Percentiles rank a stretch among this genome's conserved stretches.
Evolutionary conservation across 2,329 filamentous ascomycete species (phyloP).

Genomic region (Pestalotiopsis sp.): DNA sequence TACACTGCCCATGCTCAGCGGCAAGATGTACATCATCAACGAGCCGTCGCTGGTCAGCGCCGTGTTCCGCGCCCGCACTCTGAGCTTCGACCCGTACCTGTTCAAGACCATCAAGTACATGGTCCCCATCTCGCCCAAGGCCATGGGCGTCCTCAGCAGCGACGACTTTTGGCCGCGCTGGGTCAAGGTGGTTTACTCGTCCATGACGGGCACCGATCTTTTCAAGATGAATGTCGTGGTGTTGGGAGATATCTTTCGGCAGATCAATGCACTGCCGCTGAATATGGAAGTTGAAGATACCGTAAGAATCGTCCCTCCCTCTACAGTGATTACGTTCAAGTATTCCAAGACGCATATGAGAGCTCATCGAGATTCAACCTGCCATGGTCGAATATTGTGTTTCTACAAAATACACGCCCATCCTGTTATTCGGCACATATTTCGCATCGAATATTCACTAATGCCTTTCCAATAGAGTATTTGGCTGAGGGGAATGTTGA

Average conservation of each 20-base stretch:
- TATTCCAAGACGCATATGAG: no score
- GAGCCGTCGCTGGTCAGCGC: slow-evolving; percentile 40
- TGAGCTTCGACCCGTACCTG: slow-evolving; percentile 38
- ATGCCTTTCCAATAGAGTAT: neutral
- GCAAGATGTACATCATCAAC: slow-evolving; percentile 47
- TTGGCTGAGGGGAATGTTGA: neutral
- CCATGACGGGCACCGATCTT: slow-evolving; percentile 4
- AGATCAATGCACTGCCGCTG: neutral
- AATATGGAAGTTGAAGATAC: slow-evolving; percentile 10
- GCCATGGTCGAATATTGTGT: neutral
- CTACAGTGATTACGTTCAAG: no score
- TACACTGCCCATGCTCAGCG: slow-evolving; percentile 46
- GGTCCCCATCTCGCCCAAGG: slow-evolving; percentile 5
- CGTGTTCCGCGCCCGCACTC: slow-evolving; percentile 40
- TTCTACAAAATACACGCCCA: neutral
- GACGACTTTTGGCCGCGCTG: slow-evolving; percentile 4
- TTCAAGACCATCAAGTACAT: slow-evolving; percentile 13
- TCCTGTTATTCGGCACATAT: no score
- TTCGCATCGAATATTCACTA: no score
- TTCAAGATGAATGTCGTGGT: slow-evolving; percentile 5
- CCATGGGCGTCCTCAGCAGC: neutral
- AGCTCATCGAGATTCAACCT: neutral
- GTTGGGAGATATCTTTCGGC: neutral
- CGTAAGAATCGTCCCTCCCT: neutral
- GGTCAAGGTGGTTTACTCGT: neutral